These are phyloP conservation scores for Salix dunnii DNA, from an alignment of 345 rosid species.

Conservation along the genomic window DNA sequence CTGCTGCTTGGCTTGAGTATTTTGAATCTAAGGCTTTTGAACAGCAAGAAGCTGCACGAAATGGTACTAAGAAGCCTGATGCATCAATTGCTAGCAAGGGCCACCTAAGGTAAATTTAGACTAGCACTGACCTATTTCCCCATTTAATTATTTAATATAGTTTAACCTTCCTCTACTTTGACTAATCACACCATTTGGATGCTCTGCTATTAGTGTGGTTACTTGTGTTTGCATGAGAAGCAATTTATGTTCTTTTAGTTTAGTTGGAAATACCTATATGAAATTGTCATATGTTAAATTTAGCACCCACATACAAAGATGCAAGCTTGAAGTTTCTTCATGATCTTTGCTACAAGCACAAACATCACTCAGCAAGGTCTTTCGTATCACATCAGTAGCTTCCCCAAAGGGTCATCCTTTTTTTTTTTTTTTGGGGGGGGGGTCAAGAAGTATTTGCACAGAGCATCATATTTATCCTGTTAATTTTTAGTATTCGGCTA, in stretches of 20 bases:
- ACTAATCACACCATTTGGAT: not conserved
- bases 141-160: not conserved
- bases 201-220: not conserved
- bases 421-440: not conserved
- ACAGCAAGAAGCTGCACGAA: conserved; percentile 97
- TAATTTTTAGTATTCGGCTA: not conserved
- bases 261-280: not conserved
- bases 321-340: not conserved
- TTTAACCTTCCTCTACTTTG: not conserved
- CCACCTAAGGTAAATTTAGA: conserved; percentile 71
- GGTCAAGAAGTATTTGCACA: not conserved
- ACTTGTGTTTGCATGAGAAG: not conserved
- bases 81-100: conserved; percentile 99
- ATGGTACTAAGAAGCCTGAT: conserved; percentile 95
- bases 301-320: not conserved
- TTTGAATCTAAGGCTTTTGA: conserved; percentile 96
- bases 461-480: not conserved
- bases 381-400: not conserved
- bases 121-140: not conserved
- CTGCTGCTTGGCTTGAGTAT: conserved; percentile 99
- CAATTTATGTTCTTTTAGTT: not conserved
- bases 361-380: not conserved
- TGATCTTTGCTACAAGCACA: not conserved
- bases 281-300: not conserved
- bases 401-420: not conserved